These are phyloP conservation scores for Diaporthe batatas DNA, from an alignment of 2,329 filamentous ascomycete genomes.

Conservation along the genomic window DNA sequence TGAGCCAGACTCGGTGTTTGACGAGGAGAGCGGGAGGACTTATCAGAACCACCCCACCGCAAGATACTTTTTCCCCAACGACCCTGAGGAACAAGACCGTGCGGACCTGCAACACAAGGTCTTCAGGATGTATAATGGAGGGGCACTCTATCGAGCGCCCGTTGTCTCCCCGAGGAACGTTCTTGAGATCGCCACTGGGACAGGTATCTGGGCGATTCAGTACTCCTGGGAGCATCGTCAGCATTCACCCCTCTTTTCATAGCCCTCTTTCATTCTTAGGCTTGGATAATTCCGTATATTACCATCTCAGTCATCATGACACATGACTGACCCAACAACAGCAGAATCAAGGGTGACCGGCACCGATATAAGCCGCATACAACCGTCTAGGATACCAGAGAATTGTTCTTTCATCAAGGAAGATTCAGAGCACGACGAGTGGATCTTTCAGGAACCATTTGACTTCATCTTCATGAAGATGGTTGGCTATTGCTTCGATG, in stretches of 20 bases:
- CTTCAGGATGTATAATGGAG: background rate
- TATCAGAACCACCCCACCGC: slow-evolving; percentile 15
- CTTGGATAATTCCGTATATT: background rate
- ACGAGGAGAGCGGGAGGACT: slow-evolving; percentile 21
- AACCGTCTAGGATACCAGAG: background rate
- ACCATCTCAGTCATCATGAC: background rate
- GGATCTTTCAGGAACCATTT: slow-evolving; percentile 3
- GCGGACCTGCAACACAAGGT: slow-evolving; percentile 5
- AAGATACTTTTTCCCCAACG: slow-evolving; percentile 3
- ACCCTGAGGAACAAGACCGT: slow-evolving; percentile 1
- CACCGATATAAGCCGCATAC: slow-evolving; percentile 4
- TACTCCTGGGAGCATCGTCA: background rate
- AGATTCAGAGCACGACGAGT: slow-evolving; percentile 17
- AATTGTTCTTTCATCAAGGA: slow-evolving; percentile 16
- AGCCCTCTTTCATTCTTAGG: too few relatives aligned
- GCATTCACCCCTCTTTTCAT: background rate
- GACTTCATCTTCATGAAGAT: background rate
- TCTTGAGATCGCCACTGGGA: slow-evolving; percentile 12
- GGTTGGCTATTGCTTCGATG: background rate
- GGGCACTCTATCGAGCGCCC: background rate
- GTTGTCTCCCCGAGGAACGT: background rate
- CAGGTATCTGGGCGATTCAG: background rate
- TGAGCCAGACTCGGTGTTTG: slow-evolving; percentile 5
- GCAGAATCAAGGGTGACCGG: background rate
- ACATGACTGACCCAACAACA: background rate